These are phyloP conservation scores for Bryoglossum gracile DNA, from an alignment of 495 filamentous ascomycete genomes.

Conservation along the genomic window DNA sequence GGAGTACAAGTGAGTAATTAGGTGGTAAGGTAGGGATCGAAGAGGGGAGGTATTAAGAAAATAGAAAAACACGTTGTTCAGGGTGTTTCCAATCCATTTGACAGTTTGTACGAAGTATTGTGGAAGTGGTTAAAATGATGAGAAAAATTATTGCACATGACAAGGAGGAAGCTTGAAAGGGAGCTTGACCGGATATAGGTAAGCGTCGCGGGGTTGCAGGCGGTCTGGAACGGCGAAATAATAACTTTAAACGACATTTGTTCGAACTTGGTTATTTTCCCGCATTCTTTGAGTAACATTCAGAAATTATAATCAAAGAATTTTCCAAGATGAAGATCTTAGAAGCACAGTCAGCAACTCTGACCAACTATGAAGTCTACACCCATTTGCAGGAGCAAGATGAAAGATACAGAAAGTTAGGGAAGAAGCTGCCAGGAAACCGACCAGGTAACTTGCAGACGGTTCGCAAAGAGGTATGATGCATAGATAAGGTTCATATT, in stretches of 20 bases:
- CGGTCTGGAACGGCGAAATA: background rate
- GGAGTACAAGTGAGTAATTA: background rate
- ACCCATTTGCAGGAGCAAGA: slow-evolving; percentile 40
- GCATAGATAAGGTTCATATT: background rate
- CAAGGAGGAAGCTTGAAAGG: background rate
- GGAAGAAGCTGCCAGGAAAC: slow-evolving; percentile 16
- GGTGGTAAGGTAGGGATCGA: background rate
- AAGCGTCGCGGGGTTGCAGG: background rate
- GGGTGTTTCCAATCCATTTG: slow-evolving; percentile 16
- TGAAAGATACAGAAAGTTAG: slow-evolving; percentile 15
- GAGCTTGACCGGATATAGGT: background rate
- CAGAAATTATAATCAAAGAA: background rate
- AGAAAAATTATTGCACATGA: background rate
- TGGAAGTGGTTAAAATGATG: background rate
- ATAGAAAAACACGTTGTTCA: slow-evolving; percentile 3
- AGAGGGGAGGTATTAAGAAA: slow-evolving; percentile 11
- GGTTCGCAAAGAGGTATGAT: slow-evolving; percentile 34
- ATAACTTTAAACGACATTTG: background rate
- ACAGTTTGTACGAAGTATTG: background rate
- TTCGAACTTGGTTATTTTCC: background rate
- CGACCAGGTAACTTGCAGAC: slow-evolving; percentile 38
- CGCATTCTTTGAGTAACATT: background rate
- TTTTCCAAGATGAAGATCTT: slow-evolving; percentile 41
- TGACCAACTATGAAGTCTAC: slow-evolving; percentile 61
- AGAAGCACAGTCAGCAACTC: slow-evolving; percentile 52